Evolutionary conservation across 768 basidiomycete species (phyloP), one percentile per base, ranked within the genome.

Genomic region (Lentinula edodes): DNA sequence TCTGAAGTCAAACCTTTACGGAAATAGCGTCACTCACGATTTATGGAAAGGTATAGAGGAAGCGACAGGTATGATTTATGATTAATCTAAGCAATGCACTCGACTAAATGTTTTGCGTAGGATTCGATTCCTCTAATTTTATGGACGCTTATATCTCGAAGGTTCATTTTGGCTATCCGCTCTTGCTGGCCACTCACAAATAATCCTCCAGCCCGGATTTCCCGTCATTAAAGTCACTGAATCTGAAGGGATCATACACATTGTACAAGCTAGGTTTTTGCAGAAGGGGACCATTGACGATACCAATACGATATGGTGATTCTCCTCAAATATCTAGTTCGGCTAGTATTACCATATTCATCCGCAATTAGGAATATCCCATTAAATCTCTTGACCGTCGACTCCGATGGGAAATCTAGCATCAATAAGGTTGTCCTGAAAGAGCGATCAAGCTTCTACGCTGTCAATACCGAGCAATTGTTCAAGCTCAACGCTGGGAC

Each of bases 401-500:
- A 83, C 61, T 72, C 76, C 28, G 73, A 76, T 50, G 90, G 91
- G 46, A 83, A 87, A 67, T 68, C 78, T 6, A 70, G 71, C 12
- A 71, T 92, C 52, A 83, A 95, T 70, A 85, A 80, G 59, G 78
- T 82, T 13, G 71, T 97, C 55, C 80, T 99, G 35, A 74, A 80
- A 63, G 80, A 84, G 51, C 84, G 93, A 41, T 87, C 93, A 71
- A 81, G 79, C 42, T 79, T 76, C 18, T 82, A 95, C 66, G 71
- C 82, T 18, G 66, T 98, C n/a, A 88, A 93, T 71, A 90, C 86
- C 12, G 84, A 74, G 71, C 85, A 82, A 69, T 78, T 85, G 5
- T 98, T 88, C 81, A 98, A 98, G 75, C 76, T 98, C 63, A 98
- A 98, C 70, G 89, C 89, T 2, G 88, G 88, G 45, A 95, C 93